Percentiles rank a stretch among this genome's conserved stretches.
phyloP scores from a whole-genome alignment of 805 yeast species.

The Zygoascus ofunaensis region DNA sequence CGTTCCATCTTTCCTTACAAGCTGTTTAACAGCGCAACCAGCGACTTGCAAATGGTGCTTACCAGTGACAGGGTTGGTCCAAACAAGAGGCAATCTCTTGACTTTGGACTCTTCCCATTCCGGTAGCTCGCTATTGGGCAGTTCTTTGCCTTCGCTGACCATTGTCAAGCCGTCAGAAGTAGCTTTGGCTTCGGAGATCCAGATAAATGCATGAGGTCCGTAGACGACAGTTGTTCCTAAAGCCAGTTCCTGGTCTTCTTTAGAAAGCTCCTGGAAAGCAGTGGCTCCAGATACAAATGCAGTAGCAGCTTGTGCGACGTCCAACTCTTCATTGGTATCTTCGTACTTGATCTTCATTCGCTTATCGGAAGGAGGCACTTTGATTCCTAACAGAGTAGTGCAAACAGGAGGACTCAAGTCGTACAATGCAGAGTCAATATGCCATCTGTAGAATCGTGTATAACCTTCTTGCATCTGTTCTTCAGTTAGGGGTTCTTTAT shows the following conservation, averaged over 20 bases:
- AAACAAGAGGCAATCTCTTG: constrained; percentile 73
- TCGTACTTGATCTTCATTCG: constrained; percentile 52
- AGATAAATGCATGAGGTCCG: constrained; percentile 90
- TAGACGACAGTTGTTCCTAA: constrained; percentile 72
- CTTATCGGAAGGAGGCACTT: constrained; percentile 62
- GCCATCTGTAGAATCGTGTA: constrained; percentile 90
- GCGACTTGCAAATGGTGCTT: constrained; percentile 79
- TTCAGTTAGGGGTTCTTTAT: constrained; percentile 53
- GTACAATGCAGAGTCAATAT: constrained; percentile 82
- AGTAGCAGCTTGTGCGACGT: constrained; percentile 76
- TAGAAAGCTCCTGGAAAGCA: constrained; percentile 58
- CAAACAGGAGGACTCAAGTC: constrained; percentile 80
- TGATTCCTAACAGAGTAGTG: constrained; percentile 74
- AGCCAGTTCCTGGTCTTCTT: constrained; percentile 66
- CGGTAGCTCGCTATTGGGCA: constrained; percentile 58
- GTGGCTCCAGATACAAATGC: constrained; percentile 80
- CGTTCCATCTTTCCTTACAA: constrained; percentile 49
- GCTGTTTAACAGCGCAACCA: constrained; percentile 72
- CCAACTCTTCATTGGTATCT: constrained; percentile 53
- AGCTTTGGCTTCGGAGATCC: constrained; percentile 70
- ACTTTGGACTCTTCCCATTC: constrained; percentile 74
- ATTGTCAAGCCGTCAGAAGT: constrained; percentile 82
- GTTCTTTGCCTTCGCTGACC: constrained; percentile 71
- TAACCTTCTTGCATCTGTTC: constrained; percentile 51
- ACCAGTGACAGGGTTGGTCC: constrained; percentile 86